A percentile compares a stretch with the other conserved stretches of the same genome.
phyloP scores from a whole-genome alignment of 2,329 filamentous ascomycete species.

The Colletotrichum sp. region DNA sequence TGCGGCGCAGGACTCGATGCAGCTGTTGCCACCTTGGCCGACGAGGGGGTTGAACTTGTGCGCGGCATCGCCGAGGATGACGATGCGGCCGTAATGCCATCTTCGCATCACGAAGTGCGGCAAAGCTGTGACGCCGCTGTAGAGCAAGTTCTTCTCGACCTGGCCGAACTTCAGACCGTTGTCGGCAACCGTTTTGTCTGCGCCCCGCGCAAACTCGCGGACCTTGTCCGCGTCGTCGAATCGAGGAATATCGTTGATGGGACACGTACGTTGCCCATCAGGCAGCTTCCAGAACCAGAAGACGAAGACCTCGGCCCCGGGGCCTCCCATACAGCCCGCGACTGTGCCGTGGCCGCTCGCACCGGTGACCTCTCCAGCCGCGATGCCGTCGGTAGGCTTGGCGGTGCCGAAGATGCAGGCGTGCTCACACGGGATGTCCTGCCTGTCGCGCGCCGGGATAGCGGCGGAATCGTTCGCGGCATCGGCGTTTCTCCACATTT shows the following conservation, averaged over 20 bases:
- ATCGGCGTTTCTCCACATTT: conserved; percentile 28
- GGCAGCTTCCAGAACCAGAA: conserved; percentile 19
- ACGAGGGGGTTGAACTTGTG: conserved; percentile 38
- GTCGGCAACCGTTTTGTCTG: background rate
- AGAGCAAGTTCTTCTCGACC: background rate
- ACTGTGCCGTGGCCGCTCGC: background rate
- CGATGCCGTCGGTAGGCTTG: background rate
- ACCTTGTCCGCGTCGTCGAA: conserved; percentile 6
- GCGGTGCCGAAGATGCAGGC: conserved; percentile 18
- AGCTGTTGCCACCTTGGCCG: conserved; percentile 32
- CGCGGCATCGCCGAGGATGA: conserved; percentile 36
- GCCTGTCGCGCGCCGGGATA: background rate
- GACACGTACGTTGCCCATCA: background rate
- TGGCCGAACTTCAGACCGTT: background rate
- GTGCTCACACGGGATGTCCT: conserved; percentile 7
- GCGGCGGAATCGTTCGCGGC: conserved; percentile 1
- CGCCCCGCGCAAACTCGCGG: background rate
- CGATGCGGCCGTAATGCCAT: conserved; percentile 35
- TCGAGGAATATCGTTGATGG: conserved; percentile 4
- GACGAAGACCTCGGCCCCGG: background rate
- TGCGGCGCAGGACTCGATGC: conserved; percentile 29
- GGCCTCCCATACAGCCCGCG: conserved; percentile 8
- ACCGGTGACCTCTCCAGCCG: background rate
- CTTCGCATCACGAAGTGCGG: conserved; percentile 16
- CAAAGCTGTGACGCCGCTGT: conserved; percentile 14